phyloP scores from a whole-genome alignment of 1,284 basidiomycete species.

The Heterobasidion parviporum region DNA sequence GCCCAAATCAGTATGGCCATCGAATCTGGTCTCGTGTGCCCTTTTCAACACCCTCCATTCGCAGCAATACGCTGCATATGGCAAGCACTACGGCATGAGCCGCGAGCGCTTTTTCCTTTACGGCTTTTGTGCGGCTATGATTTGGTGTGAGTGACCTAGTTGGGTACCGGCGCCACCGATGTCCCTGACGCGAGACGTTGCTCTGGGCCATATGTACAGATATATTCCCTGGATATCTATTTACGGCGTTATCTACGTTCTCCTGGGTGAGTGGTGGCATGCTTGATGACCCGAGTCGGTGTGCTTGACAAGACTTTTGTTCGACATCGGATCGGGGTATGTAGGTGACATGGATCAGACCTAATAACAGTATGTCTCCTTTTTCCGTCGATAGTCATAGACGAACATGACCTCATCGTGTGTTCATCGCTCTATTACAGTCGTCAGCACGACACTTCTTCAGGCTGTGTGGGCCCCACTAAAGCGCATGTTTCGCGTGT shows the following conservation, averaged over 20 bases:
- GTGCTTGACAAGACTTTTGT: too few species aligned
- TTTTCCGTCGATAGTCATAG: not conserved
- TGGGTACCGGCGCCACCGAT: not conserved
- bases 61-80: constrained; percentile 54
- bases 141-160: constrained; percentile 43
- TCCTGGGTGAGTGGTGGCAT: constrained; percentile 39
- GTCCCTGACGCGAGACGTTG: not conserved
- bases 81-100: constrained; percentile 54
- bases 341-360: constrained; percentile 64
- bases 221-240: constrained; percentile 65
- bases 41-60: constrained; percentile 75
- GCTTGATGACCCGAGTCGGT: too few species aligned
- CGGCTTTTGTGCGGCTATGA: constrained; percentile 44
- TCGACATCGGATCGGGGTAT: not conserved
- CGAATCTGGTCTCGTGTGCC: constrained; percentile 75
- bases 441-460: not conserved
- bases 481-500: not conserved
- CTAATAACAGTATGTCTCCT: constrained; percentile 40
- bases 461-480: not conserved
- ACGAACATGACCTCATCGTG: not conserved
- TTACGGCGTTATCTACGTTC: constrained; percentile 42
- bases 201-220: constrained; percentile 21
- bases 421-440: not conserved
- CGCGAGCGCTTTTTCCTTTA: constrained; percentile 75
- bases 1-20: constrained; percentile 61